Percentiles rank a stretch among this genome's conserved stretches.
Evolutionary conservation across 176 grass and related monocot genomes (phyloP).

Genomic region (Carex pumila): DNA sequence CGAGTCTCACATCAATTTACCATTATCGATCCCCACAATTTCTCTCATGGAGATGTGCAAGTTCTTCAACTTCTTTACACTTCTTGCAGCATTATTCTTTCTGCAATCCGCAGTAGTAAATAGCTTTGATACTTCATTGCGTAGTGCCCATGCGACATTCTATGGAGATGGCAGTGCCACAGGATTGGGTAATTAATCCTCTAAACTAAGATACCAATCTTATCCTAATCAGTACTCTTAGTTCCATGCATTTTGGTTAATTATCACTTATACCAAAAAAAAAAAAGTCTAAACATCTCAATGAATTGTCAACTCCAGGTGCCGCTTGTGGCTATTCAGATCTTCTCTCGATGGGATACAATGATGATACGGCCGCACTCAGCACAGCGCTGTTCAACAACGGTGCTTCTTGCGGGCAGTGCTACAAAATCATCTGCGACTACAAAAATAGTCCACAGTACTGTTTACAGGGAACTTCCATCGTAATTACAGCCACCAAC

Average conservation of each 20-base stretch:
- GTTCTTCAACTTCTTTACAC: background rate
- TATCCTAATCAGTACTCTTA: too few relatives aligned
- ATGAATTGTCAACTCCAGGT: too few relatives aligned
- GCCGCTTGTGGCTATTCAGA: slow-evolving; percentile 43
- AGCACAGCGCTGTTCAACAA: slow-evolving; percentile 33
- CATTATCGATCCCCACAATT: background rate
- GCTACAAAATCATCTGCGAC: slow-evolving; percentile 38
- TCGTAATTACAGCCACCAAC: slow-evolving; percentile 44
- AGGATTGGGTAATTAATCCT: too few relatives aligned
- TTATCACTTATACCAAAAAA: too few relatives aligned
- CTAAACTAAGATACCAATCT: too few relatives aligned
- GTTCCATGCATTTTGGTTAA: too few relatives aligned
- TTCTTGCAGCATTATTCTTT: background rate
- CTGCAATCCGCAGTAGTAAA: background rate
- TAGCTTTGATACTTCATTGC: background rate
- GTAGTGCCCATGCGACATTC: slow-evolving; percentile 33
- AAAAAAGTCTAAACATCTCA: too few relatives aligned
- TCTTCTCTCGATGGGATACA: slow-evolving; percentile 41
- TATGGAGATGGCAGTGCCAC: slow-evolving; percentile 11
- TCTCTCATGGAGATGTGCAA: background rate
- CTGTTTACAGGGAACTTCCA: slow-evolving; percentile 20
- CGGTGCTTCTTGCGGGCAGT: slow-evolving; percentile 33
- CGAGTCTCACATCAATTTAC: background rate
- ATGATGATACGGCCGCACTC: slow-evolving; percentile 25
- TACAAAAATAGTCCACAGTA: background rate